phyloP scores from a whole-genome alignment of 2,329 filamentous ascomycete genomes.

The Cercospora zeina region DNA sequence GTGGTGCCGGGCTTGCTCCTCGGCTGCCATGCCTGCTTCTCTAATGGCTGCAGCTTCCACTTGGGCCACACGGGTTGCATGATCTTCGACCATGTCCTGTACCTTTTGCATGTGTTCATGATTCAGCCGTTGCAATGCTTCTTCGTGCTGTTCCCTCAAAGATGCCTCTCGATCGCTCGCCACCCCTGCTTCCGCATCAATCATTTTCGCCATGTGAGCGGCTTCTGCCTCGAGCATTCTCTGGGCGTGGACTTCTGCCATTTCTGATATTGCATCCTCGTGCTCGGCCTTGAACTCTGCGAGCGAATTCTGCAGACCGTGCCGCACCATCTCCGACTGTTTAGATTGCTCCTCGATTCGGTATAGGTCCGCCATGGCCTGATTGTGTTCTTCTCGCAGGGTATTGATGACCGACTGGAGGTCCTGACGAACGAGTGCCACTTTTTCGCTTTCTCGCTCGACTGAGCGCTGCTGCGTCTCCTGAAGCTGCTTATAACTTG shows the following conservation, averaged over 20 bases:
- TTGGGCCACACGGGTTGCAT: constrained; percentile 24
- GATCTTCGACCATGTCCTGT: constrained; percentile 22
- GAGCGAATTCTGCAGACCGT: constrained; percentile 17
- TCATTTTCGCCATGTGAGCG: constrained; percentile 15
- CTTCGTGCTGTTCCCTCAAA: constrained; percentile 21
- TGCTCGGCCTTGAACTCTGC: constrained; percentile 21
- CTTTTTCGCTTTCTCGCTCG: constrained; percentile 10
- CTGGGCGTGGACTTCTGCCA: constrained; percentile 17
- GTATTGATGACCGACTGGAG: not conserved
- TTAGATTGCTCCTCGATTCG: constrained; percentile 21
- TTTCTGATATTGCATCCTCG: constrained; percentile 15
- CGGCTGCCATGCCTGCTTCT: constrained; percentile 20
- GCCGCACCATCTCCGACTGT: constrained; percentile 13
- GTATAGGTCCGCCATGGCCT: constrained; percentile 13
- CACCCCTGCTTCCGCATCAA: constrained; percentile 16
- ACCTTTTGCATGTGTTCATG: constrained; percentile 25
- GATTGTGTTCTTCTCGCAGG: constrained; percentile 9
- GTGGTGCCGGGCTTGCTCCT: constrained; percentile 24
- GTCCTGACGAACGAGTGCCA: not conserved
- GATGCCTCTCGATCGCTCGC: constrained; percentile 9
- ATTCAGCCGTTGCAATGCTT: constrained; percentile 15
- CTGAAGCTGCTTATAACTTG: constrained; percentile 24
- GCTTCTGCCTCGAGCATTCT: constrained; percentile 17
- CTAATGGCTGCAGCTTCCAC: constrained; percentile 26
- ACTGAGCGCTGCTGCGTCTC: constrained; percentile 21